Base-by-base conservation (phyloP, 129 eudicot genomes). In the Escallonia rubra region DNA sequence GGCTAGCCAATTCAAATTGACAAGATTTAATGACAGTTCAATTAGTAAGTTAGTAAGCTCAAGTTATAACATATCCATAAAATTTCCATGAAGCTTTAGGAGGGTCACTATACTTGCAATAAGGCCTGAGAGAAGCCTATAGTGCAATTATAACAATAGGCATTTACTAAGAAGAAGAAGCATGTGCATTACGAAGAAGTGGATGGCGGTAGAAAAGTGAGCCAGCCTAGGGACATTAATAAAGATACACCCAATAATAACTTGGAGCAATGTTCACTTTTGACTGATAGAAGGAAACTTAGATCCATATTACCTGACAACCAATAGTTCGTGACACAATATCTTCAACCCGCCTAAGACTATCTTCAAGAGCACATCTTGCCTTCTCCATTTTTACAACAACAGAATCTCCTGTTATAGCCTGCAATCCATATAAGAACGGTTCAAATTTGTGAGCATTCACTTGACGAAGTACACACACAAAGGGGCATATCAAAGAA, bases 391-490 rank as follows among this genome's bases (percentile, higher is more conserved):
- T 89, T 66, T 94, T 94, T 69, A 85, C 55, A 69, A 90, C 91
- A 51, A 90, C 79, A 34, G 99, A 87, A 66, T 94, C 99, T 46
- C 97, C 99, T 4, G 99, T 94, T 64, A 90, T 90, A 49, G 99
- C 99, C 99, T 94, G 89, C 72, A 68, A 43, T 23, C 34, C 34
- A 23, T 63, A 43, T 43, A 11, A 16, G 13, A 57, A 68, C 43
- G 44, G 44, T 56, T 68, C 15, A 14, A 55, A 7, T 56, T 16
- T 14, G 8, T 14, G 42, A 68, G n/a, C 11, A 16, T 5, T 6
- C 43, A 41, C 34, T 42, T 7, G 43, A 23, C n/a, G 47, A 68
- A 69, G 50, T 51, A 69, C 39, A 60, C n/a, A 64, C 16, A 50
- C 51, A 4, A 7, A 14, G 6, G 13, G 2, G 43, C 10, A 74